Percentiles rank a stretch among this genome's conserved stretches.
phyloP scores from a whole-genome alignment of 192 early-diverging fungal species.

The Coemansia sp. region DNA sequence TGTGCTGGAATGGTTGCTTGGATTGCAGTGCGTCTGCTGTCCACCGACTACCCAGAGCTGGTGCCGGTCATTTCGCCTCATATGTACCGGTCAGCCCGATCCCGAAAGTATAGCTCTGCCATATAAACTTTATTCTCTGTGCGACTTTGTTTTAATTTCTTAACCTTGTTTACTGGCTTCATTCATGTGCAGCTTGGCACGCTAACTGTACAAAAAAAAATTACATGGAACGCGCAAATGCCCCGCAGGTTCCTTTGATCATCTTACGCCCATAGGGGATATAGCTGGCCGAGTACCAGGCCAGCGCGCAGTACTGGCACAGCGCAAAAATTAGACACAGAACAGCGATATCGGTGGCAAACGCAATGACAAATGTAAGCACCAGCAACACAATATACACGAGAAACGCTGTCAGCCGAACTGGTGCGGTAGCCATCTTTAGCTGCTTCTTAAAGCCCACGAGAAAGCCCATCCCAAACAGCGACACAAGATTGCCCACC shows the following conservation, averaged over 20 bases:
- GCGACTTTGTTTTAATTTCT: too few species aligned
- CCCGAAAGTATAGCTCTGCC: slow-evolving; percentile 2
- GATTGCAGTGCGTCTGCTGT: neutral
- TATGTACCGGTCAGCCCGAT: neutral
- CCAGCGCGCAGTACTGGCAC: slow-evolving; percentile 84
- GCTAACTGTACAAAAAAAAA: too few species aligned
- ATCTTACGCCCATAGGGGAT: slow-evolving; percentile 84
- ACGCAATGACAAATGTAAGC: slow-evolving; percentile 71
- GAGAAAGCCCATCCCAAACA: slow-evolving; percentile 85
- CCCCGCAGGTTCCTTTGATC: slow-evolving; percentile 58
- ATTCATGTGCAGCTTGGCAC: too few species aligned
- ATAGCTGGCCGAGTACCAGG: slow-evolving; percentile 86
- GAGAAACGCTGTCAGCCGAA: slow-evolving; percentile 71
- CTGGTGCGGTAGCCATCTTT: slow-evolving; percentile 77
- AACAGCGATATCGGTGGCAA: slow-evolving; percentile 61
- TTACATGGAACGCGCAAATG: slow-evolving; percentile 31
- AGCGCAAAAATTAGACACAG: slow-evolving; percentile 80
- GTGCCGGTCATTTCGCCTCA: neutral
- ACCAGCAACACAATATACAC: slow-evolving; percentile 69
- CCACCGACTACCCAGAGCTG: neutral
- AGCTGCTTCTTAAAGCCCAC: slow-evolving; percentile 84
- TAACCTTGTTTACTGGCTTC: too few species aligned
- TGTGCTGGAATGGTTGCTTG: neutral
- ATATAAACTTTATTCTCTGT: neutral
- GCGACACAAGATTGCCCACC: slow-evolving; percentile 82